Conservation (phyloP, 495 filamentous ascomycete genomes). For the Amniculicola lignicola region DNA sequence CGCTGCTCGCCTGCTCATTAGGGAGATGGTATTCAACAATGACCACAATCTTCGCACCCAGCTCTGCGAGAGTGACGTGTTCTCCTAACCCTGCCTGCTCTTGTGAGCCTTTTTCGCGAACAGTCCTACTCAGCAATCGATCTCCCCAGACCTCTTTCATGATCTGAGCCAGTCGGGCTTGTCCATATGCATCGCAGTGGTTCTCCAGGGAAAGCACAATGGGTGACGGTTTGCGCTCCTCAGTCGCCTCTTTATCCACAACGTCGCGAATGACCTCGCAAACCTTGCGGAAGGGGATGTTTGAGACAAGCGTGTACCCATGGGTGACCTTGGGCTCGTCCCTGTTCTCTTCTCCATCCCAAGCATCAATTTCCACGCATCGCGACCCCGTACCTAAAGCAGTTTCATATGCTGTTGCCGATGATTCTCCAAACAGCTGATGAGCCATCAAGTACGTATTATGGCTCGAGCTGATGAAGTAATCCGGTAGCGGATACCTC, state of each 20-base stretch:
- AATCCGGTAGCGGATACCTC: slow-evolving; percentile 51
- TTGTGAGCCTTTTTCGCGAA: slow-evolving; percentile 45
- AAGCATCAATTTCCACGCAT: slow-evolving; percentile 59
- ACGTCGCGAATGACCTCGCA: slow-evolving; percentile 53
- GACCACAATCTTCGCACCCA: slow-evolving; percentile 53
- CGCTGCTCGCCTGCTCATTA: slow-evolving; percentile 41
- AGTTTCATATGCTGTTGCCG: slow-evolving; percentile 48
- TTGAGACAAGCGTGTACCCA: slow-evolving; percentile 53
- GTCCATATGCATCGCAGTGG: slow-evolving; percentile 49
- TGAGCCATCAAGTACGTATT: slow-evolving; percentile 56
- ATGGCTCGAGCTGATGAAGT: slow-evolving; percentile 52
- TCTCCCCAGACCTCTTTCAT: slow-evolving; percentile 54
- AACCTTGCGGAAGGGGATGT: slow-evolving; percentile 53
- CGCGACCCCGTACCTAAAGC: slow-evolving; percentile 50
- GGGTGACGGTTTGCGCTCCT: slow-evolving; percentile 43
- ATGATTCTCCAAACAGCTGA: slow-evolving; percentile 52
- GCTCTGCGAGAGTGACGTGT: slow-evolving; percentile 47
- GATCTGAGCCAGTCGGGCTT: slow-evolving; percentile 50
- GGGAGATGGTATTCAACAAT: slow-evolving; percentile 56
- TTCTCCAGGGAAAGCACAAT: slow-evolving; percentile 56
- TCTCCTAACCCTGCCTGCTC: slow-evolving; percentile 43
- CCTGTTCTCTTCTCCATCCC: slow-evolving; percentile 50
- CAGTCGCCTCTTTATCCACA: slow-evolving; percentile 45
- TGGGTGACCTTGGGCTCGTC: slow-evolving; percentile 57
- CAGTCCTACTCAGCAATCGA: slow-evolving; percentile 48